Base-by-base conservation (phyloP, 2,329 filamentous ascomycete genomes). In the Ceratocystis destructans region DNA sequence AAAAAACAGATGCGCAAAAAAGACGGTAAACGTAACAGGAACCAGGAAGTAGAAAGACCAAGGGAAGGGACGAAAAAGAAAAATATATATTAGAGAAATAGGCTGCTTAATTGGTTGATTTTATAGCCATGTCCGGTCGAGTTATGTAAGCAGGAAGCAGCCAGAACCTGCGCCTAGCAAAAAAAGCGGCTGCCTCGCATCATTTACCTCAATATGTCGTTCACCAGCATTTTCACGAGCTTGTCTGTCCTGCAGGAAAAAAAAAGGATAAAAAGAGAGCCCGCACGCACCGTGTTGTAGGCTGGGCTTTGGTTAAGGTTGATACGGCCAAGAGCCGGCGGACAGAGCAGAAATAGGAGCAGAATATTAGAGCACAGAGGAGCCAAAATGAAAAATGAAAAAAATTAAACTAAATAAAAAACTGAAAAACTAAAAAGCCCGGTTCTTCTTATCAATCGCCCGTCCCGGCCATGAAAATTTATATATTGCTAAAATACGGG, bases 391-490 rank as follows among this genome's bases (percentile, higher is more conserved):
- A 50, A 10, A 20, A 20, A 50, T 8, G 46, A n/a, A 50, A 50
- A 12, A 50, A 20, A n/a, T n/a, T n/a, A n/a, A n/a, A n/a, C n/a
- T n/a, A n/a, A 50, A n/a, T 1, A n/a, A 17, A 15, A n/a, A n/a
- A 20, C 10, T n/a, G n/a, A 50, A 50, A 20, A 6, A 12, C 22
- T 22, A 10, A 25, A 25, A 55, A 25, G 6, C 10, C 17, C n/a
- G n/a, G 48, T 55, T 55, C 50, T 55, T 22, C 50, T 55, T 55
- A 55, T 55, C 50, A 55, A 55, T 55, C 50, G 50, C n/a, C 50
- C 20, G 50, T 22, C 50, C 50, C 20, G 50, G 50, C 50, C 15
- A 55, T 55, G 50, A 55, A 55, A 55, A 55, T 55, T 55, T 17
- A 5, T 22, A 12, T 12, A 5, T 12, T 55, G 25, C 50, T 55